Evolutionary conservation across 2,329 filamentous ascomycete species (phyloP).

Genomic region (Phaeosphaeriaceae sp.): DNA sequence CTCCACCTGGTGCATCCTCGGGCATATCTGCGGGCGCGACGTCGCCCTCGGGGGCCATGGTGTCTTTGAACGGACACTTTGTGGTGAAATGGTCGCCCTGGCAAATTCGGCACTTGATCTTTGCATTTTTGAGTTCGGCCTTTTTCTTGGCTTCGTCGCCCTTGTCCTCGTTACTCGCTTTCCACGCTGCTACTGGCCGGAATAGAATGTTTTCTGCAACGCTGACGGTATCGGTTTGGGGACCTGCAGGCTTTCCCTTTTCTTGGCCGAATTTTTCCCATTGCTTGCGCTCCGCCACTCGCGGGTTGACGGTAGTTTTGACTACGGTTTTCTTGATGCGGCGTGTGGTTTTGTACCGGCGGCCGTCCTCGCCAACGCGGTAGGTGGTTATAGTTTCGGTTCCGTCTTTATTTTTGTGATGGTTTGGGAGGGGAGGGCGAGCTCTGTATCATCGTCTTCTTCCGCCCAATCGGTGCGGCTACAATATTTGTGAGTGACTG

Average conservation of each 20-base stretch:
- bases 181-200: slow-evolving; percentile 92
- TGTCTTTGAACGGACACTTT: slow-evolving; percentile 99
- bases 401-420: slow-evolving; percentile 98
- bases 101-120: slow-evolving; percentile 99
- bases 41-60: slow-evolving; percentile 82
- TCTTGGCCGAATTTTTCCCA: slow-evolving; percentile 94
- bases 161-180: slow-evolving; percentile 80
- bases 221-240: slow-evolving; percentile 86
- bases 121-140: slow-evolving; percentile 89
- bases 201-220: slow-evolving; percentile 99
- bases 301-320: slow-evolving; percentile 93
- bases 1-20: slow-evolving; percentile 53
- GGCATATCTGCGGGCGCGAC: slow-evolving; percentile 55
- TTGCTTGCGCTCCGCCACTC: slow-evolving; percentile 89
- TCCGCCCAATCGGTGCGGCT: slow-evolving; percentile 81
- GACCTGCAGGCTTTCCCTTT: slow-evolving; percentile 82
- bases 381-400: slow-evolving; percentile 95
- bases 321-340: slow-evolving; percentile 91
- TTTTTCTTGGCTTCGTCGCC: slow-evolving; percentile 74
- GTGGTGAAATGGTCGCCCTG: slow-evolving; percentile 99
- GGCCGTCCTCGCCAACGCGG: slow-evolving; percentile 87
- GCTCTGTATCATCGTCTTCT: slow-evolving; percentile 89
- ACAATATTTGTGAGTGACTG: slow-evolving; percentile 11
- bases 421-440: slow-evolving; percentile 82
- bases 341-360: slow-evolving; percentile 96